Conservation (phyloP, 257 asterid genomes). For the Plantago ovata region DNA sequence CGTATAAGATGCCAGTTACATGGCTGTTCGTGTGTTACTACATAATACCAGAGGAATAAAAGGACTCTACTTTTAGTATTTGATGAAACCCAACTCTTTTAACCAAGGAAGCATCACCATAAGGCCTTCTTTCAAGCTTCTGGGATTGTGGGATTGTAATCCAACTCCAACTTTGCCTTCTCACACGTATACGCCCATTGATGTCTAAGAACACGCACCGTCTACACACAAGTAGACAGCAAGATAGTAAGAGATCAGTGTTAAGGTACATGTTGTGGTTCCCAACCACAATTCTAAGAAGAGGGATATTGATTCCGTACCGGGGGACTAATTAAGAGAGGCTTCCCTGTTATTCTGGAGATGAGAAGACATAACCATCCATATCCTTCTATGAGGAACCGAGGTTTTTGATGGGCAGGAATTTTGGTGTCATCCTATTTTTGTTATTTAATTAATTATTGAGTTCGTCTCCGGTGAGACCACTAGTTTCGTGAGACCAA, state of each 20-base stretch:
- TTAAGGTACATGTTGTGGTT: not conserved
- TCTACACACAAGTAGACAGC: slow-evolving; percentile 48
- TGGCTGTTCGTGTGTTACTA: too few species aligned
- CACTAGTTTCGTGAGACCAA: too few species aligned
- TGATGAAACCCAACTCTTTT: slow-evolving; percentile 59
- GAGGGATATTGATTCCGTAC: slow-evolving; percentile 39
- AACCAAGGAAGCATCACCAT: slow-evolving; percentile 85
- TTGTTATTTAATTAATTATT: too few species aligned
- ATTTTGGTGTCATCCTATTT: too few species aligned
- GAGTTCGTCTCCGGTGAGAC: too few species aligned
- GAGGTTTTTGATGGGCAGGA: too few species aligned
- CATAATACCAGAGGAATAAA: too few species aligned
- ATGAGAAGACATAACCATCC: slow-evolving; percentile 65
- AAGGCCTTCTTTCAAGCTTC: slow-evolving; percentile 78
- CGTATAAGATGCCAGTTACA: too few species aligned
- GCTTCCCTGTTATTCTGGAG: slow-evolving; percentile 76
- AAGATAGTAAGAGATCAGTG: not conserved
- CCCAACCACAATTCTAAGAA: not conserved
- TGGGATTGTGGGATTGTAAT: slow-evolving; percentile 66
- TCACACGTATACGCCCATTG: slow-evolving; percentile 86
- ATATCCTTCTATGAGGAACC: slow-evolving; percentile 45
- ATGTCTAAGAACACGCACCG: slow-evolving; percentile 57
- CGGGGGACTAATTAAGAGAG: slow-evolving; percentile 90
- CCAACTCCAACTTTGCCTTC: slow-evolving; percentile 80
- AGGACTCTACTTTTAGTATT: slow-evolving; percentile 33